Evolutionary conservation across 202 grass and related monocot genomes (phyloP).

Genomic region (Brachypodium distachyon): DNA sequence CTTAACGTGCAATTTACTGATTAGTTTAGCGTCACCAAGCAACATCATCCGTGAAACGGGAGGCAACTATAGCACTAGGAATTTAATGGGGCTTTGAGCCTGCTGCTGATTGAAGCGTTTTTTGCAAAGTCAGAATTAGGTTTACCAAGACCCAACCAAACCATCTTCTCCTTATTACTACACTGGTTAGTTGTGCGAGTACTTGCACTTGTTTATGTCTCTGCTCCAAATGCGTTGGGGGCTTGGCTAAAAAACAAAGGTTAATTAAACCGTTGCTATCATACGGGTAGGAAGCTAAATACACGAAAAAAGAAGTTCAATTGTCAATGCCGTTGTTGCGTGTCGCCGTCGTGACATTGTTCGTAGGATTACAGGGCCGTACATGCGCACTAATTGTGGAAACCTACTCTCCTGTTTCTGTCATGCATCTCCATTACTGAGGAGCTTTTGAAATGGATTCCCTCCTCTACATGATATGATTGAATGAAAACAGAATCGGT

Average conservation of each 20-base stretch:
- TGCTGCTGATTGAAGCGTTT: neutral
- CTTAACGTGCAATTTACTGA: neutral
- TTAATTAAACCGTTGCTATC: neutral
- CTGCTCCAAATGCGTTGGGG: neutral
- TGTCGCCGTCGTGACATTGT: neutral
- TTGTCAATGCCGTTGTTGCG: neutral
- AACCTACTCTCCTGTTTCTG: neutral
- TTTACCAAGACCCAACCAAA: constrained; percentile 1
- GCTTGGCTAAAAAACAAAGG: neutral
- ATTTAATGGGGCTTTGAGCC: constrained; percentile 12
- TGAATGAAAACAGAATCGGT: neutral
- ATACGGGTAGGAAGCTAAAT: neutral
- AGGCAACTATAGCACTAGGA: too few relatives aligned
- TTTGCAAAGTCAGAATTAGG: constrained; percentile 17
- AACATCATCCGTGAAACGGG: neutral
- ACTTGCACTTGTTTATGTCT: constrained; percentile 8
- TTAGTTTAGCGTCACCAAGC: neutral
- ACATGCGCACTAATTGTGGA: constrained; percentile 16
- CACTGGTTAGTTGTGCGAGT: neutral
- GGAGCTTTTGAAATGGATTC: constrained; percentile 15
- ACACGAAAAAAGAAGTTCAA: neutral
- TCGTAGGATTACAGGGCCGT: neutral
- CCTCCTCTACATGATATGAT: neutral
- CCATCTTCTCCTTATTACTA: neutral
- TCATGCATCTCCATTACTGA: constrained; percentile 10